Evolutionary conservation across 371 early-diverging fungal genomes (phyloP), one percentile per base, ranked within the genome.

Genomic region (Zancudomyces culisetae): DNA sequence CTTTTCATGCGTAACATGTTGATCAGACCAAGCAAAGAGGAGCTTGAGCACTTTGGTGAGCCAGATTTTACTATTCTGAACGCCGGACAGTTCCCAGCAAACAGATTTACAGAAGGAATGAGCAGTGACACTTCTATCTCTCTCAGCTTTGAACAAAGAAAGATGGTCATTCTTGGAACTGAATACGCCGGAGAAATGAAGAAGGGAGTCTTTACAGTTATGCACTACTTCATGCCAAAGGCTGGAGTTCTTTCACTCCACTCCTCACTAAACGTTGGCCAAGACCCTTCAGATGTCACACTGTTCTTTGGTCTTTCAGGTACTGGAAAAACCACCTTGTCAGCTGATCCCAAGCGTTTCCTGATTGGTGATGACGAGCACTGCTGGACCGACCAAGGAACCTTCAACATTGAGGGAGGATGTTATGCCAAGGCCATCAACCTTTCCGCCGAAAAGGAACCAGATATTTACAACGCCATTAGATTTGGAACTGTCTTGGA

Each of bases 111-210:
- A 53, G 85, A 83, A 24, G 96, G 96, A 45, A 93, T 96, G 93
- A 90, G 92, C 49, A 88, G 88, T 35, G 78, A 81, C 56, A 96
- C 96, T 47, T 83, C 83, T 29, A 81, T 96, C 46, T 75, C 90
- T 20, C 71, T 96, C 68, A 83, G 85, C 74, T 96, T 96, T 59
- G 79, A 81, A 55, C 68, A 72, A 55, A 59, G 64, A 47, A 77
- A 83, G 62, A 80, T 81, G 81, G 90, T 96, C 50, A 93, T 96
- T 56, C 78, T 96, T 42, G 96, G 96, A 50, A 89, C 93, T 54
- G 86, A 91, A 66, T 96, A 96, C 61, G 96, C 96, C 46, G 96
- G 96, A 56, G 96, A 96, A 73, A 96, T 96, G 96, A 96, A 94
- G 76, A 95, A 95, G 79, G 96, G 96, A 54, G 73, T 87, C 55